Evolutionary conservation across 2,329 filamentous ascomycete genomes (phyloP), one percentile per base, ranked within the genome.

Genomic region (Alternaria sp.): DNA sequence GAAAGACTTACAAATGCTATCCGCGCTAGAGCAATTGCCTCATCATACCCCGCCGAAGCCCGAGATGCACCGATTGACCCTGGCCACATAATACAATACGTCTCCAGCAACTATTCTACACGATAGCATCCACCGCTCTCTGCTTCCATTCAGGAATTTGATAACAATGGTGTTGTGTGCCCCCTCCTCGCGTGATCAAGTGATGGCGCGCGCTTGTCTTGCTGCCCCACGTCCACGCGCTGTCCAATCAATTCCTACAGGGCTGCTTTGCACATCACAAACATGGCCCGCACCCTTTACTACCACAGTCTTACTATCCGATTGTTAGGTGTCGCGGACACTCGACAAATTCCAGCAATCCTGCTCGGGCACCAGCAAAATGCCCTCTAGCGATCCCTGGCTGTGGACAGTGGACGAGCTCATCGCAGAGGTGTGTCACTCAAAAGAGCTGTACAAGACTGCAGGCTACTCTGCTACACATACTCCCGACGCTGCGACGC

Each of bases 361-460:
- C 26, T 24, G 23, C 39, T 26, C 3, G 39, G 6, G 7, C 7
- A 41, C 39, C 5, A n/a, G 6, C 7, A 56, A 44, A 26, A 58
- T 51, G 53, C 41, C 34, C 23, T 14, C 31, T 6, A 41, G 37
- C 9, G 91, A 96, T 77, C 92, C 92, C n/a, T 90, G 88, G 75
- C 71, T 83, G 53, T 96, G 92, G 92, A 84, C 84, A 34, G 81
- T 88, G 31, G 86, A 90, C 36, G 83, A 87, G 34, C 86, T 96
- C 10, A 84, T 90, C 9, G 73, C 81, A 14, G 87, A 89, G 69
- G 80, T 96, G 3, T 92, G 88, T 71, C 81, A 83, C 23, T 69
- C 80, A 2, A 71, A 80, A 3, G 80, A 80, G 46, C 82, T 85
- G 9, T 72, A 60, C 45, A 36, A 72, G 86, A 84, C 83, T 66